Evolutionary conservation across 2,329 filamentous ascomycete genomes (phyloP).

Genomic region (Sordariomycetes sp.): DNA sequence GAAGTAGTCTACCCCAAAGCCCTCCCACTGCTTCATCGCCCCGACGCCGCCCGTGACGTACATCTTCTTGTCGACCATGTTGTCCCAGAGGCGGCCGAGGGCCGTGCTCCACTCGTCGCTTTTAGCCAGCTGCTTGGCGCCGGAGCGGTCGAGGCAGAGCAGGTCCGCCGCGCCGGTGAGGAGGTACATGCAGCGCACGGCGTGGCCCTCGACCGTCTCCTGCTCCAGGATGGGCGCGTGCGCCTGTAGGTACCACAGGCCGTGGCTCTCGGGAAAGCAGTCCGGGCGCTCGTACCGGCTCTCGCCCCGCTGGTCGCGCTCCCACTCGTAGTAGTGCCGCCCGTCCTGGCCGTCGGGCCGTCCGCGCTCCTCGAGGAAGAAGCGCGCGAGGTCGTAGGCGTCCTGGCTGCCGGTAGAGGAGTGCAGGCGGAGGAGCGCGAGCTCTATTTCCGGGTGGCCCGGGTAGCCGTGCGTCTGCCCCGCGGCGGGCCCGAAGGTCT

Average conservation of each 20-base stretch:
- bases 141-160: slow-evolving; percentile 12
- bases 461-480: slow-evolving; percentile 47
- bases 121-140: slow-evolving; percentile 9
- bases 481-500: slow-evolving; percentile 37
- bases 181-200: slow-evolving; percentile 50
- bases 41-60: slow-evolving; percentile 53
- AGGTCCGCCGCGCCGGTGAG: slow-evolving; percentile 48
- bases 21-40: slow-evolving; percentile 42
- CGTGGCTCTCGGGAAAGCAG: slow-evolving; percentile 28
- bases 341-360: slow-evolving; percentile 37
- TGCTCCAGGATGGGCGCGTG: slow-evolving; percentile 44
- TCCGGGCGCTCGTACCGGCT: slow-evolving; percentile 32
- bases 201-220: slow-evolving; percentile 44
- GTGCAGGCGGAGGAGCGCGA: slow-evolving; percentile 27
- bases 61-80: slow-evolving; percentile 52
- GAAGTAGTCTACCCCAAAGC: slow-evolving; percentile 49
- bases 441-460: slow-evolving; percentile 42
- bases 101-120: slow-evolving; percentile 21
- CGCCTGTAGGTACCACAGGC: slow-evolving; percentile 43
- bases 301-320: slow-evolving; percentile 39
- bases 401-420: slow-evolving; percentile 20
- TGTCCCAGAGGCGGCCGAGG: slow-evolving; percentile 34
- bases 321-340: slow-evolving; percentile 42
- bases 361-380: slow-evolving; percentile 48
- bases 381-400: slow-evolving; percentile 36